These are phyloP conservation scores for Citrullus mucosospermus DNA, from an alignment of 306 rosid species.

Conservation along the genomic window DNA sequence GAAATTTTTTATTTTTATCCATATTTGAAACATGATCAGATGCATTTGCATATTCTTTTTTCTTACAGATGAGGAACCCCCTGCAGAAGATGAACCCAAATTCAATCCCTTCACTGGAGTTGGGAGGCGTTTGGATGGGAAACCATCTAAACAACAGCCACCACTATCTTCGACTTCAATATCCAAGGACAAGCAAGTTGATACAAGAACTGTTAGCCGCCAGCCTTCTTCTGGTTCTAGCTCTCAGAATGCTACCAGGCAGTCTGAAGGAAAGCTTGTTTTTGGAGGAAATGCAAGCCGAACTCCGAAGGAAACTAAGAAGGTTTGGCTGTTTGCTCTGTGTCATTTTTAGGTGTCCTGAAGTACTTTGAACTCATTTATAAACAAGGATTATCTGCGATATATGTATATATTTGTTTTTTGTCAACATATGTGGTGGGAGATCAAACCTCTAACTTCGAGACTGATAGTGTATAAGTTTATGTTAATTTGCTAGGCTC, in stretches of 20 bases:
- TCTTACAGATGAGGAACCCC: conserved; percentile 47
- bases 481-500: too few species aligned
- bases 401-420: too few species aligned
- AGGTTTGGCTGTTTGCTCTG: conserved; percentile 30
- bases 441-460: too few species aligned
- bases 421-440: too few species aligned
- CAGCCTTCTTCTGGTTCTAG: conserved; percentile 50
- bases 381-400: neutral
- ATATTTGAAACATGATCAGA: neutral
- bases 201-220: conserved; percentile 22
- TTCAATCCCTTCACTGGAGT: conserved; percentile 80
- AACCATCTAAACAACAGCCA: conserved; percentile 43
- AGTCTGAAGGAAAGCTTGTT: conserved; percentile 85
- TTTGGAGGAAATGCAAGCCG: conserved; percentile 68
- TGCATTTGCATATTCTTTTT: neutral
- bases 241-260: conserved; percentile 37
- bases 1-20: neutral
- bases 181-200: conserved; percentile 44
- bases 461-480: too few species aligned
- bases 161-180: conserved; percentile 33
- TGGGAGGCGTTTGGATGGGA: conserved; percentile 94
- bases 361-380: neutral
- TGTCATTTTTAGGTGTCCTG: neutral
- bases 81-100: conserved; percentile 51
- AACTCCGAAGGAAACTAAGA: conserved; percentile 32